Evolutionary conservation across 2,329 filamentous ascomycete genomes (phyloP), one percentile per base, ranked within the genome.

Genomic region (Davidsoniella neocaledoniae): DNA sequence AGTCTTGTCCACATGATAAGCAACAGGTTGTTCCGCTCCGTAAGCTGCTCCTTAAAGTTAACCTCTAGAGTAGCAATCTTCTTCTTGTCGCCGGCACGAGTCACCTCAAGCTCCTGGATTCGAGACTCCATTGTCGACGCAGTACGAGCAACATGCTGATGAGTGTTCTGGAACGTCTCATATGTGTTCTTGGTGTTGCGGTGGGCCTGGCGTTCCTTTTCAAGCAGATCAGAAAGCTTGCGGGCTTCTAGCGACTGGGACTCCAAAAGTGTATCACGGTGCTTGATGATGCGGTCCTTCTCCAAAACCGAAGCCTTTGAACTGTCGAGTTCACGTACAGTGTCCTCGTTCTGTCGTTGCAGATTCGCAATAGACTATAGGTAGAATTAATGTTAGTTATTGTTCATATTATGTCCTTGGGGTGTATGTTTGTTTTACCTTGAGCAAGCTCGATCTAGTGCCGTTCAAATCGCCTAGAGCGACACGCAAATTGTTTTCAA

Each of bases 1-100:
- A 98, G 73, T 43, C 84, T 77, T 55, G 90, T 90, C 91, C 91
- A 98, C 4, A 96, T 69, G n/a, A 79, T 74, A 19, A 95, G 75
- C 16, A 96, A 73, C 48, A 98, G 70, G 53, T 85, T 83, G 65
- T 96, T 95, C 50, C 91, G 81, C 65, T 96, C 91, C 41, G 74
- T 76, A 38, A 96, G 73, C 65, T 96, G 87, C 48, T 95, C 88
- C 57, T 83, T 84, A 64, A 86, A 84, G 52, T 81, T 77, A 55
- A 79, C 73, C 64, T 98, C 91, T 6, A 95, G 72, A 48, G 74
- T 71, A 1, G 78, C 71, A 55, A 93, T 76, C 57, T 79, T 84
- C 60, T 82, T 81, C 60, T 83, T 82, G 61, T 95, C 87, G 49
- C 83, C 76, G 49, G 74, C 79, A 51, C 84, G 80, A 17, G 77